Evolutionary conservation across 176 grass and related monocot species (phyloP).

Genomic region (Neostapfia colusana): DNA sequence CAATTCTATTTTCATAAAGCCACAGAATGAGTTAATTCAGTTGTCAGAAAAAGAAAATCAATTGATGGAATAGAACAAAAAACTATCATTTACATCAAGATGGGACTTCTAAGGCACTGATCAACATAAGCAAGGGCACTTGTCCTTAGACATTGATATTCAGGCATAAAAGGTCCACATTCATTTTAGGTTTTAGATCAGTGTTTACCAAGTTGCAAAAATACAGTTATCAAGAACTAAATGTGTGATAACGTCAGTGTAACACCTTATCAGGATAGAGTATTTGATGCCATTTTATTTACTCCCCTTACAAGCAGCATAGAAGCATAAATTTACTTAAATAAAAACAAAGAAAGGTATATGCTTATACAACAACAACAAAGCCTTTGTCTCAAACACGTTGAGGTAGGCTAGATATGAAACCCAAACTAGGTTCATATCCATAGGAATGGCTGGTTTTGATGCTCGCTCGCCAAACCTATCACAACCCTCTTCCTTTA

Average conservation of each 20-base stretch:
- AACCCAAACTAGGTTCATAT: too few relatives aligned
- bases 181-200: neutral
- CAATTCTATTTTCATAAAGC: neutral
- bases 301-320: neutral
- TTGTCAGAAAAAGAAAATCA: neutral
- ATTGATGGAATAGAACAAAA: conserved; percentile 1
- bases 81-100: conserved; percentile 1
- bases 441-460: too few relatives aligned
- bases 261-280: too few relatives aligned
- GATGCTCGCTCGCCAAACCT: too few relatives aligned
- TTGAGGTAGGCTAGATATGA: too few relatives aligned
- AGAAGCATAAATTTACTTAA: neutral
- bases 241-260: neutral
- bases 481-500: too few relatives aligned
- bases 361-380: too few relatives aligned
- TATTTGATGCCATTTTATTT: neutral
- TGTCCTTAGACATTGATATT: neutral
- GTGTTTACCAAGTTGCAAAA: conserved; percentile 2
- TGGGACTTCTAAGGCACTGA: neutral
- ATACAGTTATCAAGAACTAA: neutral
- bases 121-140: neutral
- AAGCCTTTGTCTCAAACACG: too few relatives aligned
- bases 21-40: neutral
- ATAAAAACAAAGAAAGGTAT: neutral
- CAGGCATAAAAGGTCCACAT: neutral